phyloP scores from a whole-genome alignment of 2,329 filamentous ascomycete species.

The Chaetomium globosum region DNA sequence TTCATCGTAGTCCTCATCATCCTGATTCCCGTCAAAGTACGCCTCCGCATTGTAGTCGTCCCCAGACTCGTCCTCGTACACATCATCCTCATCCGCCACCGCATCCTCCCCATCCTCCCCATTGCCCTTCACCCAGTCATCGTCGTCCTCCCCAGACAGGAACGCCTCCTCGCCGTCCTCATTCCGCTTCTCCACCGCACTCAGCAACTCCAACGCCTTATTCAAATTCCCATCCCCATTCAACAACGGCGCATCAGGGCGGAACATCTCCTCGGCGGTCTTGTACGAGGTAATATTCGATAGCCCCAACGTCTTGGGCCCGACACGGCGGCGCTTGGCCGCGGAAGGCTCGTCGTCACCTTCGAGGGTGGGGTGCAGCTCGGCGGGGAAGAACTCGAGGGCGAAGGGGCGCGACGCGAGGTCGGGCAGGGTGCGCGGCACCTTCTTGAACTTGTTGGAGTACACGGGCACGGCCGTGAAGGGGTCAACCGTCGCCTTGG shows the following conservation, averaged over 20 bases:
- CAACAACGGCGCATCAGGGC: conserved; percentile 42
- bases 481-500: conserved; percentile 59
- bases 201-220: conserved; percentile 51
- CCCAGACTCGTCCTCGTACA: conserved; percentile 60
- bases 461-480: conserved; percentile 63
- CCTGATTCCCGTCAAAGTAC: conserved; percentile 62
- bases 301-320: conserved; percentile 51
- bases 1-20: conserved; percentile 57
- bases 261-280: conserved; percentile 56
- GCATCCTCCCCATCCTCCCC: conserved; percentile 51
- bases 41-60: conserved; percentile 64
- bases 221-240: conserved; percentile 39
- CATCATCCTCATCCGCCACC: conserved; percentile 54
- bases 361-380: conserved; percentile 59
- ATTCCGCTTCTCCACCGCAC: conserved; percentile 46
- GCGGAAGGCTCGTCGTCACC: conserved; percentile 47
- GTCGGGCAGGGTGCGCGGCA: conserved; percentile 58
- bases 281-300: conserved; percentile 53
- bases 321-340: conserved; percentile 38
- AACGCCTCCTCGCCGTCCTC: conserved; percentile 44
- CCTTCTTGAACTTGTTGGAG: conserved; percentile 56
- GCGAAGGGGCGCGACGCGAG: conserved; percentile 53
- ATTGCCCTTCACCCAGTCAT: conserved; percentile 48
- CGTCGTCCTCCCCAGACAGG: conserved; percentile 55
- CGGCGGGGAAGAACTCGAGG: conserved; percentile 57